phyloP scores from a whole-genome alignment of 139 green algal species.

The Chlorella sp. region DNA sequence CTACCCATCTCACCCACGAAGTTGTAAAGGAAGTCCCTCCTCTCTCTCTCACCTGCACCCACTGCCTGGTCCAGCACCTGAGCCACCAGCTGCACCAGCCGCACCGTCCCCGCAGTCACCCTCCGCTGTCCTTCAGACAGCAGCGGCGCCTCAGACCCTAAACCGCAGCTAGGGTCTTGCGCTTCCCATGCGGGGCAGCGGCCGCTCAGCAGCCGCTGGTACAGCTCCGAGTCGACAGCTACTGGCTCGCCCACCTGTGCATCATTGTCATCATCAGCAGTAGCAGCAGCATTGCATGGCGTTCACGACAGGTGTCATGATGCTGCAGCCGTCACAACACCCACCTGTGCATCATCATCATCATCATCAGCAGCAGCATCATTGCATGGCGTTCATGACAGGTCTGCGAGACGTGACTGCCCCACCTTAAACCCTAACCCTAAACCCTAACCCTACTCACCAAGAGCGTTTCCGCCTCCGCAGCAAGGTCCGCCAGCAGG shows the following conservation, averaged over 20 bases:
- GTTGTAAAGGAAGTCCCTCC: neutral
- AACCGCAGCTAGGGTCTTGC: neutral
- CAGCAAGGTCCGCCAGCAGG: neutral
- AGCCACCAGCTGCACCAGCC: neutral
- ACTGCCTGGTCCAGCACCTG: neutral
- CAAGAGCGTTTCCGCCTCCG: neutral
- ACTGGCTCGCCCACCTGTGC: neutral
- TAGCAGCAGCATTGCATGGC: neutral
- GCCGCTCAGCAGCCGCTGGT: neutral
- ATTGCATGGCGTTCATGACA: neutral
- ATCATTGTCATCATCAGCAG: neutral
- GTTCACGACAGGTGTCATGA: neutral
- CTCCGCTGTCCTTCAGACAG: neutral
- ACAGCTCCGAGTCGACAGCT: neutral
- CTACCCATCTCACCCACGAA: neutral
- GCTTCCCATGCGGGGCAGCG: neutral
- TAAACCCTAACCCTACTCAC: neutral
- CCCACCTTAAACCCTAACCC: neutral
- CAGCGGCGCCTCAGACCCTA: neutral
- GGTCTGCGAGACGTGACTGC: neutral
- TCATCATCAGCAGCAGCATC: neutral
- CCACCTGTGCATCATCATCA: neutral
- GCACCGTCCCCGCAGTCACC: neutral
- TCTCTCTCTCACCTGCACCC: neutral
- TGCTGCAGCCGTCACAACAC: neutral